A percentile compares a stretch with the other conserved stretches of the same genome.
These are phyloP conservation scores for Boletales sp. DNA, from an alignment of 768 basidiomycete genomes.

Conservation along the genomic window DNA sequence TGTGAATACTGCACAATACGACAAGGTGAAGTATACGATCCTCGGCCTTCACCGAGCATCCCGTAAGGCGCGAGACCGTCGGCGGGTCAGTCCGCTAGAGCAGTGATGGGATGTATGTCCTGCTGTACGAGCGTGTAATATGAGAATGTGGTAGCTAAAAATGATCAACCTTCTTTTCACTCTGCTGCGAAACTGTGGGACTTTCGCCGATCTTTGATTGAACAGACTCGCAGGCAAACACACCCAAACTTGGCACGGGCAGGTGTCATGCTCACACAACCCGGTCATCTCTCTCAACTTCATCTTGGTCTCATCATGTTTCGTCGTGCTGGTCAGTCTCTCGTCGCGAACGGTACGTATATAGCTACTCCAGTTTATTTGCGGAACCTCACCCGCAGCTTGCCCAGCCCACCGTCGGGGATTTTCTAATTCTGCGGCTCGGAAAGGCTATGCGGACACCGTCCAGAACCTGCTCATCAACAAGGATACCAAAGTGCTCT, in stretches of 20 bases:
- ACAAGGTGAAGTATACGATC: slow-evolving; percentile 82
- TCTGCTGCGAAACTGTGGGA: slow-evolving; percentile 2
- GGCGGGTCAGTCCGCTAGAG: slow-evolving; percentile 33
- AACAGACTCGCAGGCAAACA: slow-evolving; percentile 14
- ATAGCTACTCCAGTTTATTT: not conserved
- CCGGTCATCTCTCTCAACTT: slow-evolving; percentile 8
- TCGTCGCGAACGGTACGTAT: slow-evolving; percentile 48
- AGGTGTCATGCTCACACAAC: slow-evolving; percentile 15
- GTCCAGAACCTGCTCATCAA: slow-evolving; percentile 89
- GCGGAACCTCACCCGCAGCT: not conserved
- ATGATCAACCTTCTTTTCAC: slow-evolving; percentile 11
- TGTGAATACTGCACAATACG: slow-evolving; percentile 59
- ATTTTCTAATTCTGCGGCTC: slow-evolving; percentile 74
- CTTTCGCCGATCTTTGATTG: not conserved
- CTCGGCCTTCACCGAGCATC: slow-evolving; percentile 67
- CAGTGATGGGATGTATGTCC: slow-evolving; percentile 14
- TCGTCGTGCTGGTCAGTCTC: slow-evolving; percentile 56
- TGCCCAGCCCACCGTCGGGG: slow-evolving; percentile 64
- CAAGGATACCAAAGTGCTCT: slow-evolving; percentile 89
- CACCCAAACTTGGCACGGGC: slow-evolving; percentile 21
- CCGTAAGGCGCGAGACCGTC: slow-evolving; percentile 67
- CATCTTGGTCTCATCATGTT: slow-evolving; percentile 39
- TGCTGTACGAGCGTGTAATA: slow-evolving; percentile 11
- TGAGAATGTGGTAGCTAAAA: slow-evolving; percentile 6
- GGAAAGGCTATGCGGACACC: slow-evolving; percentile 82